A percentile compares a stretch with the other conserved stretches of the same genome.
Conservation (phyloP, 139 green algal genomes). For the Mesostigma viride region DNA sequence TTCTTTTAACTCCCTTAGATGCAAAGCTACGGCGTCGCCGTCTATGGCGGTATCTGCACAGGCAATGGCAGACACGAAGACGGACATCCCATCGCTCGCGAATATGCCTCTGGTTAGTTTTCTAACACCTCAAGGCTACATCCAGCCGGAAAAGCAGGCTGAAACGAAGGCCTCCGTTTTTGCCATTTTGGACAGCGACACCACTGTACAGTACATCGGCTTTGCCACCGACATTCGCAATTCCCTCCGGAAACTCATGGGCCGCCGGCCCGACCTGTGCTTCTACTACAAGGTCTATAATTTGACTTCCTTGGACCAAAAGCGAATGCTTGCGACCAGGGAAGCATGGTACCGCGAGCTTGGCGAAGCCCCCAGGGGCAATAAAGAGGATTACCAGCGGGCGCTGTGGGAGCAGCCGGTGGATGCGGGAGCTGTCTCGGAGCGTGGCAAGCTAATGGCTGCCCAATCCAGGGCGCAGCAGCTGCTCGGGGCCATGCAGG, state of each 20-base stretch:
- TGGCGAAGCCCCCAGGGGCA: constrained; percentile 22
- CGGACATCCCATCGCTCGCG: too few species aligned
- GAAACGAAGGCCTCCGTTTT: constrained; percentile 72
- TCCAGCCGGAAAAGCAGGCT: too few species aligned
- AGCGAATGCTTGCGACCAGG: constrained; percentile 55
- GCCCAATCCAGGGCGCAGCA: constrained; percentile 24
- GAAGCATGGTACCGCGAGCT: constrained; percentile 58
- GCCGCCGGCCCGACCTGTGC: constrained; percentile 62
- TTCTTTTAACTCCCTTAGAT: too few species aligned
- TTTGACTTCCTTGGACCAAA: constrained; percentile 57
- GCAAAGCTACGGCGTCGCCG: too few species aligned
- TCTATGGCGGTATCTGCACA: too few species aligned
- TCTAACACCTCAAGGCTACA: too few species aligned
- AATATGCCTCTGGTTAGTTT: too few species aligned
- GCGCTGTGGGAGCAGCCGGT: constrained; percentile 61
- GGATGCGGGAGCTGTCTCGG: constrained; percentile 54
- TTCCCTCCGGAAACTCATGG: constrained; percentile 64
- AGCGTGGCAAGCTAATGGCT: constrained; percentile 49
- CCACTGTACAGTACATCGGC: constrained; percentile 81
- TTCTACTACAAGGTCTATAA: constrained; percentile 61
- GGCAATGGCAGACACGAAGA: too few species aligned
- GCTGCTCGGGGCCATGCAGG: constrained; percentile 39
- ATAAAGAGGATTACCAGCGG: constrained; percentile 35
- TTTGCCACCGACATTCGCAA: constrained; percentile 70
- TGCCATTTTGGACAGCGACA: constrained; percentile 65